Conservation (phyloP, 495 filamentous ascomycete species). For the Penicillium samsonianum region DNA sequence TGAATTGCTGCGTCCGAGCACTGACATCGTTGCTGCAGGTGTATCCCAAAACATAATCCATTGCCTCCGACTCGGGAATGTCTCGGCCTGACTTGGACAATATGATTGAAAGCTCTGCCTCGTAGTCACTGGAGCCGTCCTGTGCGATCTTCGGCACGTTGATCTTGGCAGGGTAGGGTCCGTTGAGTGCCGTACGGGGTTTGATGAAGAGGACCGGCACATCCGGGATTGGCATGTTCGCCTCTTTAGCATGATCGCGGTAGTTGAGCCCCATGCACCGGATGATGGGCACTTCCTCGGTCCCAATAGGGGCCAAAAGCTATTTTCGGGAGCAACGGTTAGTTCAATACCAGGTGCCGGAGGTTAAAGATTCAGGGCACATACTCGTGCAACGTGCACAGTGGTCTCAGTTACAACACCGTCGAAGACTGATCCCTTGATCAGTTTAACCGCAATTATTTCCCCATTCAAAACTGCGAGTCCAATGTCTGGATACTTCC, state of each 20-base stretch:
- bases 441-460: constrained; percentile 23
- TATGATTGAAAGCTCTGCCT: constrained; percentile 67
- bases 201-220: constrained; percentile 74
- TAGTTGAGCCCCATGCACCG: constrained; percentile 76
- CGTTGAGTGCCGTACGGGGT: constrained; percentile 61
- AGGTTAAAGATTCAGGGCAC: neutral
- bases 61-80: constrained; percentile 60
- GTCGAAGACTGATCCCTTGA: constrained; percentile 32
- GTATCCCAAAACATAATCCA: constrained; percentile 69
- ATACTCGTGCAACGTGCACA: constrained; percentile 23
- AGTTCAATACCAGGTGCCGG: neutral
- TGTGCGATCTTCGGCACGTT: constrained; percentile 42
- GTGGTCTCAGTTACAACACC: constrained; percentile 26
- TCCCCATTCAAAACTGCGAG: constrained; percentile 22
- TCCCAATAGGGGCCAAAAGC: constrained; percentile 31
- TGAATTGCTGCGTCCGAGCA: constrained; percentile 69
- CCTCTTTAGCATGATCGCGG: constrained; percentile 58
- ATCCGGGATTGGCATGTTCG: constrained; percentile 64
- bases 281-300: constrained; percentile 32
- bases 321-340: constrained; percentile 1
- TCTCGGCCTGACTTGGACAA: constrained; percentile 64
- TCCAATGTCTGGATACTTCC: constrained; percentile 30
- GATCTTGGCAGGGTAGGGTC: constrained; percentile 53
- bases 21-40: constrained; percentile 69
- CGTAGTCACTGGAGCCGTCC: constrained; percentile 61